Conservation (phyloP, 805 yeast species). For the Ogataea thermomethanolica region DNA sequence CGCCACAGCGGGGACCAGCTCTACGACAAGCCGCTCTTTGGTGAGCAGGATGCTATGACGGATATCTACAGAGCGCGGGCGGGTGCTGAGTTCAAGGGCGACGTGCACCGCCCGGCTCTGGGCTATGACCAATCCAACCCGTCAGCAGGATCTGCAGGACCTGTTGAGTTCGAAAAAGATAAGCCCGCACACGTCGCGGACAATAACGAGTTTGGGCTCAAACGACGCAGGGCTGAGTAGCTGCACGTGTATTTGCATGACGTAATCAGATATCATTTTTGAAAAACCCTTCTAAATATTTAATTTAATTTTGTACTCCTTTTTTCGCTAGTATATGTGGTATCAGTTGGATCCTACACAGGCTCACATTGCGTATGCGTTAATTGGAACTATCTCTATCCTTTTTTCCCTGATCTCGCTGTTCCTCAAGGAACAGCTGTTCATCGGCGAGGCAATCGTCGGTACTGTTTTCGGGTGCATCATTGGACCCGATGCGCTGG, state of each 20-base stretch:
- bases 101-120: conserved; percentile 20
- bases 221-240: conserved; percentile 5
- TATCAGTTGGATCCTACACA: conserved; percentile 28
- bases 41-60: conserved; percentile 47
- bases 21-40: conserved; percentile 58
- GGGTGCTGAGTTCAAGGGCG: conserved; percentile 23
- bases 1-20: conserved; percentile 44
- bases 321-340: conserved; percentile 14
- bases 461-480: conserved; percentile 83
- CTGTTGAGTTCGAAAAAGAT: conserved; percentile 25
- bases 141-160: conserved; percentile 14
- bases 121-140: conserved; percentile 11
- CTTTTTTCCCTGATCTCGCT: conserved; percentile 78
- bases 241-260: not conserved
- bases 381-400: conserved; percentile 78
- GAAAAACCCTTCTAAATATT: not conserved
- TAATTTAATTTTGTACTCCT: not conserved
- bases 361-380: conserved; percentile 85
- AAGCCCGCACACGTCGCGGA: conserved; percentile 6
- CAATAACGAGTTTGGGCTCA: conserved; percentile 6
- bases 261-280: not conserved
- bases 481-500: conserved; percentile 80
- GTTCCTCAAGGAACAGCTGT: conserved; percentile 76
- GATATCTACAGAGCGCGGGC: conserved; percentile 45
- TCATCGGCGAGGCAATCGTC: conserved; percentile 88